phyloP scores from a whole-genome alignment of 169 alveolate species.

The Plasmodium gaboni region DNA sequence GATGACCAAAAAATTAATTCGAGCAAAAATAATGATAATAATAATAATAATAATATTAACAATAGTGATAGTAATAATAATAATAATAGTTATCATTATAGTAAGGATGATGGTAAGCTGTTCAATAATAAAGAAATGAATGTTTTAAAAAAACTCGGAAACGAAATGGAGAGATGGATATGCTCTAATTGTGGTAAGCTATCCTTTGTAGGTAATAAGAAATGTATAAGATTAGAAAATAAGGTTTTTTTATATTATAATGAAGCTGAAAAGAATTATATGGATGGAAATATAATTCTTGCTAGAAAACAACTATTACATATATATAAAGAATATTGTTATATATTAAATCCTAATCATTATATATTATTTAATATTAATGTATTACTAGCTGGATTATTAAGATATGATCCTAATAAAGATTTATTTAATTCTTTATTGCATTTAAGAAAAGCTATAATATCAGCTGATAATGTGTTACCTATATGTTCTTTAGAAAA shows the following conservation, averaged over 20 bases:
- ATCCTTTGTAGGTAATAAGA: slow-evolving; percentile 50
- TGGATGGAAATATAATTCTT: slow-evolving; percentile 80
- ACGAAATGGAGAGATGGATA: slow-evolving; percentile 80
- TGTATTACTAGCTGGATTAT: slow-evolving; percentile 89
- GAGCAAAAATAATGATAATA: background rate
- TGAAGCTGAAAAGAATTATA: slow-evolving; percentile 81
- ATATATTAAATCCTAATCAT: slow-evolving; percentile 89
- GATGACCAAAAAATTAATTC: background rate
- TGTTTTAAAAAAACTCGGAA: slow-evolving; percentile 27
- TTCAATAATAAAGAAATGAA: slow-evolving; percentile 41
- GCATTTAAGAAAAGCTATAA: slow-evolving; percentile 83
- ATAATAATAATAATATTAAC: background rate
- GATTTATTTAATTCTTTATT: slow-evolving; percentile 80
- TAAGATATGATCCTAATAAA: slow-evolving; percentile 82
- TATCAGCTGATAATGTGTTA: slow-evolving; percentile 89
- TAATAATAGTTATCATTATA: background rate
- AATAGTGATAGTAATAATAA: slow-evolving; percentile 13
- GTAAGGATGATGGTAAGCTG: background rate
- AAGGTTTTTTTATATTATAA: slow-evolving; percentile 75
- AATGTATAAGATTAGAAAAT: slow-evolving; percentile 78
- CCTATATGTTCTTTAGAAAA: slow-evolving; percentile 89
- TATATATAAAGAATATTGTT: slow-evolving; percentile 83
- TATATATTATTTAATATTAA: slow-evolving; percentile 87
- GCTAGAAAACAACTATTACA: slow-evolving; percentile 82
- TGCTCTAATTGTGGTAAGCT: slow-evolving; percentile 85